phyloP scores from a whole-genome alignment of 2,329 filamentous ascomycete species.

The Trichophyton equinum region DNA sequence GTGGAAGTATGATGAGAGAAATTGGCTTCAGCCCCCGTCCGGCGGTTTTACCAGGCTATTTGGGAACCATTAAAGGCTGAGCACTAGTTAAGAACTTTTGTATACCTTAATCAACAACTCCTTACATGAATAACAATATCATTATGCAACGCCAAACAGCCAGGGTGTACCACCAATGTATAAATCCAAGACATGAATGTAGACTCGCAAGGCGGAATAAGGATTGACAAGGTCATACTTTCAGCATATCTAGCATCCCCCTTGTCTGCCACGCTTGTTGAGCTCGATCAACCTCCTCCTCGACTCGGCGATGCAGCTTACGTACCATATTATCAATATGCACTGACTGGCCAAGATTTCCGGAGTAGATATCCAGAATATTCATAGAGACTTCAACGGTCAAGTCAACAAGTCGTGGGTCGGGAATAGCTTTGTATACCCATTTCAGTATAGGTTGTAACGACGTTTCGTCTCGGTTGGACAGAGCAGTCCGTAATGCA shows the following conservation, averaged over 20 bases:
- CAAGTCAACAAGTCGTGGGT: conserved; percentile 67
- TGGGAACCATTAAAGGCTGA: conserved; percentile 6
- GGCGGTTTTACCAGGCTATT: conserved; percentile 64
- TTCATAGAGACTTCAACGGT: conserved; percentile 74
- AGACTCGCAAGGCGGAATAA: background rate
- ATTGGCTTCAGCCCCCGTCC: conserved; percentile 82
- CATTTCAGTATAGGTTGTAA: conserved; percentile 75
- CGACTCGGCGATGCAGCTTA: conserved; percentile 57
- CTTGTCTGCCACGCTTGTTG: conserved; percentile 69
- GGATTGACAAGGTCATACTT: conserved; percentile 9
- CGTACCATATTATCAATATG: conserved; percentile 61
- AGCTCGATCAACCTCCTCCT: conserved; percentile 65
- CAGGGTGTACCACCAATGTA: background rate
- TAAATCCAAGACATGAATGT: background rate
- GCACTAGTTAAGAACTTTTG: background rate
- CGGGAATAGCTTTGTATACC: conserved; percentile 66
- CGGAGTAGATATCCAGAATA: conserved; percentile 75
- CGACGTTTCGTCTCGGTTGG: conserved; percentile 65
- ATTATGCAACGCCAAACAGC: conserved; percentile 1
- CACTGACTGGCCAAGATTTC: conserved; percentile 60
- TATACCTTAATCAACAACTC: background rate
- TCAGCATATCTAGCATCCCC: conserved; percentile 77
- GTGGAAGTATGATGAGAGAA: conserved; percentile 63
- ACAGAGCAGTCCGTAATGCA: conserved; percentile 67
- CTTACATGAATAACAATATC: background rate